A percentile compares a stretch with the other conserved stretches of the same genome.
phyloP scores from a whole-genome alignment of 331 rosid species.

The Erythrophleum ivorense region DNA sequence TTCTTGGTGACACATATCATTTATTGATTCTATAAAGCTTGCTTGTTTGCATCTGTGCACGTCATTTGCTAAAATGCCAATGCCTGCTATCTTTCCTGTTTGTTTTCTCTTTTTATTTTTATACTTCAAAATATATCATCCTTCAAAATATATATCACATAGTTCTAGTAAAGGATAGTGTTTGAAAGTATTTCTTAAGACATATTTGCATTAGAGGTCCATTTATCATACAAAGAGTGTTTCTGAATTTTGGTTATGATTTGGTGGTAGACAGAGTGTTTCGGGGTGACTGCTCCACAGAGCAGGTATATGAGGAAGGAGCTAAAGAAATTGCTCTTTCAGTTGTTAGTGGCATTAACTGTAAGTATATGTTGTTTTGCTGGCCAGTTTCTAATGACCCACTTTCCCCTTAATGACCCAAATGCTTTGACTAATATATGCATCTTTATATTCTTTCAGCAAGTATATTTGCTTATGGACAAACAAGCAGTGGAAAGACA shows the following conservation, averaged over 20 bases:
- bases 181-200: conserved; percentile 6
- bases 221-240: conserved; percentile 6
- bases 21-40: conserved; percentile 10
- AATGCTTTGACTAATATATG: conserved; percentile 24
- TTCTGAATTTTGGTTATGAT: conserved; percentile 37
- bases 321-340: conserved; percentile 83
- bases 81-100: neutral
- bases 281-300: conserved; percentile 80
- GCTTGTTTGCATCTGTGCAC: conserved; percentile 3
- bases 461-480: conserved; percentile 90
- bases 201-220: neutral
- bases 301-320: conserved; percentile 84
- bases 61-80: conserved; percentile 3
- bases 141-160: conserved; percentile 17
- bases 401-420: conserved; percentile 19
- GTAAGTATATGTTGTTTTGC: conserved; percentile 54
- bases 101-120: conserved; percentile 8
- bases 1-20: conserved; percentile 8
- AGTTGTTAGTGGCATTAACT: conserved; percentile 83
- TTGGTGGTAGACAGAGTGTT: conserved; percentile 77
- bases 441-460: conserved; percentile 63
- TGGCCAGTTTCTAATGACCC: conserved; percentile 37
- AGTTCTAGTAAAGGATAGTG: neutral
- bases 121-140: neutral
- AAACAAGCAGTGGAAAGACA: conserved; percentile 95